These are phyloP conservation scores for Phaeosphaeriaceae sp. DNA, from an alignment of 2,329 filamentous ascomycete genomes.

Conservation along the genomic window DNA sequence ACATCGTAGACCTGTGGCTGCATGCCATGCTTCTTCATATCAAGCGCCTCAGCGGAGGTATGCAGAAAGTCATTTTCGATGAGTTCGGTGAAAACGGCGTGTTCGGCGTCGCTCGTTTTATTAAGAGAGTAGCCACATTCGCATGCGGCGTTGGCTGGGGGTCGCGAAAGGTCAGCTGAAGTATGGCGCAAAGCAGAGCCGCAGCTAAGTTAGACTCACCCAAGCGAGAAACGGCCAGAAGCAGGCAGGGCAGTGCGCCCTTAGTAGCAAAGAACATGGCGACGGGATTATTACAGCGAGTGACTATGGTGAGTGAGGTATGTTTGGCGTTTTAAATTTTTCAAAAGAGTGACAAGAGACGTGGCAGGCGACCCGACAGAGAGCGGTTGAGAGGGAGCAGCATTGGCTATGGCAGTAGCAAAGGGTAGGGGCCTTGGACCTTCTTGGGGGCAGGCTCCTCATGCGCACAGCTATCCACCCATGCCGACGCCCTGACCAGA, in stretches of 20 bases:
- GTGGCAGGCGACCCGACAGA: constrained; percentile 3
- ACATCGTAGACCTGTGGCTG: constrained; percentile 71
- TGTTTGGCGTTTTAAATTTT: not conserved
- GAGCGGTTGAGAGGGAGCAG: constrained; percentile 14
- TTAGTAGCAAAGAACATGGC: constrained; percentile 28
- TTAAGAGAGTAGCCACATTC: constrained; percentile 74
- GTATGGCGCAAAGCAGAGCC: not conserved
- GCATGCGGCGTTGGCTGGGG: constrained; percentile 60
- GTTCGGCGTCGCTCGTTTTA: constrained; percentile 49
- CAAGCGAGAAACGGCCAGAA: constrained; percentile 39
- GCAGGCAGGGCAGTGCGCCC: constrained; percentile 36
- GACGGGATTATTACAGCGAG: constrained; percentile 21
- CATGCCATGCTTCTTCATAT: constrained; percentile 64
- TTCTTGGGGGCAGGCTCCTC: constrained; percentile 5
- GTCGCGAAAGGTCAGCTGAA: constrained; percentile 14
- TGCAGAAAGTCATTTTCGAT: constrained; percentile 76
- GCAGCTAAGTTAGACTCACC: constrained; percentile 27
- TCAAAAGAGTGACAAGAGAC: constrained; percentile 18
- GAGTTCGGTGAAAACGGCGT: constrained; percentile 69
- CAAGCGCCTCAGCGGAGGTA: constrained; percentile 51
- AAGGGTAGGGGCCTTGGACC: constrained; percentile 7
- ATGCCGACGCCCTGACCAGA: constrained; percentile 16
- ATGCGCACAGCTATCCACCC: not conserved
- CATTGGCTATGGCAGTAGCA: constrained; percentile 9
- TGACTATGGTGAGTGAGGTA: constrained; percentile 22